Base-by-base conservation (phyloP, 768 basidiomycete genomes). In the Trametes meyenii region DNA sequence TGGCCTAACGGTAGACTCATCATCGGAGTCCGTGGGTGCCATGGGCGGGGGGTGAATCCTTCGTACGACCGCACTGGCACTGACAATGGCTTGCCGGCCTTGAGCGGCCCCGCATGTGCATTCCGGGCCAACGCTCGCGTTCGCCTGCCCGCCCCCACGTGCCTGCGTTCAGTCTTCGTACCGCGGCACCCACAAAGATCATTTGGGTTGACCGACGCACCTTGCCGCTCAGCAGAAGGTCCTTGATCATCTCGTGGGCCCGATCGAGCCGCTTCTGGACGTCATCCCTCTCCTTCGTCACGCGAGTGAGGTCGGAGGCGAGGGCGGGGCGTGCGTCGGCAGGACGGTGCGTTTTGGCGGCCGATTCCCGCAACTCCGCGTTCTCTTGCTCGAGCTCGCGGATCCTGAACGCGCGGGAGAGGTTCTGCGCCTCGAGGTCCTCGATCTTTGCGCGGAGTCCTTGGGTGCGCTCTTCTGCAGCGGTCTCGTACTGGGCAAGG, bases 161-260 rank as follows among this genome's bases (percentile, higher is more conserved):
- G 45, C 3, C 13, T 12, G 4, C 39, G 2, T 16, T 44, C 43
- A 19, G 43, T 3, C 8, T 44, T 17, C 24, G 11, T 21, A 23
- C 33, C 17, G 13, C 45, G 23, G 8, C 39, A 12, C 14, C 39
- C 39, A 40, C 17, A 17, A n/a, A 13, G 3, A 24, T 21, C 3
- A 46, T 23, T 13, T 13, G 3, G 19, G 38, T 59, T 36, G 65
- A 57, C 29, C 51, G 40, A 44, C 63, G 67, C 66, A 78, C 72
- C 69, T 78, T 76, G 46, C 74, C 72, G 58, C 81, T 79, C 29
- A 77, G 71, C 16, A 83, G 52, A 29, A 84, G 69, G 60, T 79
- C 76, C 40, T 72, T 66, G 55, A 83, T 72, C 14, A 82, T 75
- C 61, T 73, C 77, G 19, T 74, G 70, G 29, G 79, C 71, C 50